Percentiles rank a stretch among this genome's conserved stretches.
phyloP scores from a whole-genome alignment of 176 grass and related monocot genomes.

The Oryza longistaminata region DNA sequence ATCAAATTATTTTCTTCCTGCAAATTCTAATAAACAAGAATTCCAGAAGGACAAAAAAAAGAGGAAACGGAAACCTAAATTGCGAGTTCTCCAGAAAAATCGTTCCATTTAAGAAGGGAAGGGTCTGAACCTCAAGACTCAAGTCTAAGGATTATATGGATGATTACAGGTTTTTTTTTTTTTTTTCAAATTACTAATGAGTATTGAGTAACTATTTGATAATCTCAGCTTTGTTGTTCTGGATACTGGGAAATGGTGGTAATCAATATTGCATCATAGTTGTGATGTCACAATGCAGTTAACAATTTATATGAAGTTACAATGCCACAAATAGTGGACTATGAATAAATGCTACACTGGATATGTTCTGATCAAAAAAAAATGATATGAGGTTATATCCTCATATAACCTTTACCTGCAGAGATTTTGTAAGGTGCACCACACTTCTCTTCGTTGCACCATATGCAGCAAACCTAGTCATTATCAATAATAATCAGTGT shows the following conservation, averaged over 20 bases:
- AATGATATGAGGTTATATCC: constrained; percentile 21
- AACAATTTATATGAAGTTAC: constrained; percentile 13
- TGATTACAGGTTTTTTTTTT: constrained; percentile 1
- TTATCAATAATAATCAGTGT: constrained; percentile 22
- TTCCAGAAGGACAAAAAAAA: neutral
- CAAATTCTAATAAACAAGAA: constrained; percentile 30
- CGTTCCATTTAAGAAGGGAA: neutral
- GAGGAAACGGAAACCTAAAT: neutral
- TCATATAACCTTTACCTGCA: constrained; percentile 66
- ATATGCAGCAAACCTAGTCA: constrained; percentile 88
- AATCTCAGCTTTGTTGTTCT: neutral
- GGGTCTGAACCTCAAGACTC: constrained; percentile 14
- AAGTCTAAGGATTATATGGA: constrained; percentile 8
- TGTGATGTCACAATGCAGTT: neutral
- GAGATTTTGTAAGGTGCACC: constrained; percentile 93
- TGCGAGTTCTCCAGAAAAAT: neutral
- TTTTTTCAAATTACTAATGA: constrained; percentile 12
- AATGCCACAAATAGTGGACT: constrained; percentile 11
- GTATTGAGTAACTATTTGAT: neutral
- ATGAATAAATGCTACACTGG: neutral
- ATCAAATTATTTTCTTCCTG: constrained; percentile 21
- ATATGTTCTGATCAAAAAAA: constrained; percentile 20
- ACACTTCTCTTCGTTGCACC: constrained; percentile 94
- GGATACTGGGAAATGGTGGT: constrained; percentile 19
- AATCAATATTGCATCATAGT: constrained; percentile 14